These are phyloP conservation scores for Moelleriella libera DNA, from an alignment of 2,329 filamentous ascomycete species.

Conservation along the genomic window DNA sequence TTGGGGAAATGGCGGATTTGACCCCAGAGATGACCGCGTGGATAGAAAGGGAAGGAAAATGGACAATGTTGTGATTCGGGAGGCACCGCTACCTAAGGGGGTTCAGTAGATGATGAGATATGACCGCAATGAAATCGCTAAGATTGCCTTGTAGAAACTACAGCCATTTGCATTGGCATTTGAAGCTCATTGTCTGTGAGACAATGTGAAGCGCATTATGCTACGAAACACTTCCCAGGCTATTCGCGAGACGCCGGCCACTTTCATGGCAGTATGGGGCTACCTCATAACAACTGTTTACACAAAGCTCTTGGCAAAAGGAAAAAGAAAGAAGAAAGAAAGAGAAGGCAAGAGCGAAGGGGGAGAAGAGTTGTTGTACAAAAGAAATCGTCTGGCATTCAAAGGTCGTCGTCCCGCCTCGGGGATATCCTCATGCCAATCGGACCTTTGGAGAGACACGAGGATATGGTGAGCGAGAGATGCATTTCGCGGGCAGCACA, in stretches of 20 bases:
- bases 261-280: conserved; percentile 13
- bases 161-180: too few species aligned
- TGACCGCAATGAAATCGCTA: too few species aligned
- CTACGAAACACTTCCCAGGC: conserved; percentile 11
- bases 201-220: background rate
- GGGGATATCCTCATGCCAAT: too few species aligned
- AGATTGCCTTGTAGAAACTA: too few species aligned
- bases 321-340: conserved; percentile 17
- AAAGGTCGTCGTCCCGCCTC: background rate
- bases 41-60: conserved; percentile 69
- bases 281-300: conserved; percentile 22
- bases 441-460: too few species aligned
- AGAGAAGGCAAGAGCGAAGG: conserved; percentile 14
- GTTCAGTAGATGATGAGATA: too few species aligned
- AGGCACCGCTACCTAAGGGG: conserved; percentile 10
- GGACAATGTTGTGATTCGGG: conserved; percentile 21
- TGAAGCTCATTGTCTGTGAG: background rate
- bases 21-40: conserved; percentile 77
- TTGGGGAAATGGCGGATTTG: conserved; percentile 90
- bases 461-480: too few species aligned
- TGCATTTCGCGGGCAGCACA: too few species aligned
- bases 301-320: conserved; percentile 22
- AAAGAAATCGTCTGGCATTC: conserved; percentile 4
- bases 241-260: conserved; percentile 14
- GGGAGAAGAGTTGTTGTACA: conserved; percentile 25